Evolutionary conservation across 176 grass and related monocot genomes (phyloP), one percentile per base, ranked within the genome.

Genomic region (Tillandsia fasciculata): DNA sequence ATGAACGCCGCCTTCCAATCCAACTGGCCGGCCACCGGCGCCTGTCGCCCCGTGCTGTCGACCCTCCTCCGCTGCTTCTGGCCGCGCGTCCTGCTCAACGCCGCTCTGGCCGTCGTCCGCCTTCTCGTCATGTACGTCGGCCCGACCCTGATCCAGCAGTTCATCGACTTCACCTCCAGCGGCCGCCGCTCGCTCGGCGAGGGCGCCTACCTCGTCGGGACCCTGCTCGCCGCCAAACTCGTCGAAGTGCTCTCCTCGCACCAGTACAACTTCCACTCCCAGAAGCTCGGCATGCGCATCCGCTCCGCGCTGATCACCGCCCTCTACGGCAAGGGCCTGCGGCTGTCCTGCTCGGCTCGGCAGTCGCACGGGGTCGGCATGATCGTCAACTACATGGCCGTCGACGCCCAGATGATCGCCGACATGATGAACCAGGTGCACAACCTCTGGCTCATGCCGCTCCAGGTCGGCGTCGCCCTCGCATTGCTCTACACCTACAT

Each of bases 51-150:
- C 8, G 75, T 77, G 9, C 75, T 65, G 1, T 50, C 29, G 52
- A 69, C 75, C n/a, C 28, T 79, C 67, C 27, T 91, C 50, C 78
- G 81, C 1, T 84, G 84, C 65, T 91, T 91, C 75, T 91, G 84
- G 84, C 84, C 81, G 8, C 78, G 83, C 23, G 64, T 91, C 63
- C 58, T 87, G 18, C 51, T 82, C 68, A 79, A 67, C 33, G 81
- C 78, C 15, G 5, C n/a, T 51, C 81, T 91, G 9, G 75, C 84
- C 10, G 1, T 87, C 11, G 64, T 82, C 29, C 84, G 83, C 15
- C 81, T 91, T 14, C n/a, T 82, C 0, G 88, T 91, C 63, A 87
- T 91, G 84, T 91, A 91, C 75, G n/a, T 91, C 52, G 88, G 88
- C 64, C 88, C 88, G n/a, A 76, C 75, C 22, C 88, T 91, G 8